Percentiles rank a stretch among this genome's conserved stretches.
These are phyloP conservation scores for Phytophthora vignae DNA, from an alignment of 352 stramenopile genomes.

Conservation along the genomic window DNA sequence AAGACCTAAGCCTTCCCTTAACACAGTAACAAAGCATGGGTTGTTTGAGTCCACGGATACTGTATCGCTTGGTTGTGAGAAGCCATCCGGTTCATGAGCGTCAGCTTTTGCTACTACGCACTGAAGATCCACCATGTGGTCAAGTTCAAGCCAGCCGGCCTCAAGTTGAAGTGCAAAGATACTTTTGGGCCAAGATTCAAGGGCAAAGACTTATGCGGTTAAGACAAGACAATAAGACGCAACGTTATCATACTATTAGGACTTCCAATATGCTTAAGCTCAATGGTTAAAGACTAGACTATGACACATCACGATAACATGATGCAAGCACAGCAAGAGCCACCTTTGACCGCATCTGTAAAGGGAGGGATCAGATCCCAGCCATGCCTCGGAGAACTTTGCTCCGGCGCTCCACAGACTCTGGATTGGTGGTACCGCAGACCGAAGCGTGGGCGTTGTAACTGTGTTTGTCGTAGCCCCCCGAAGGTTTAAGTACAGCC, in stretches of 20 bases:
- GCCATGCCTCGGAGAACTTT: neutral
- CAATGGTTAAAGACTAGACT: neutral
- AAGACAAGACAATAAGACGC: neutral
- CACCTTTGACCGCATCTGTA: neutral
- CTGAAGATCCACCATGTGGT: neutral
- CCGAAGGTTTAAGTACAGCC: neutral
- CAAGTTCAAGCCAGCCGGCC: neutral
- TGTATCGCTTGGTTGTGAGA: too few species aligned
- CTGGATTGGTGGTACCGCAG: neutral
- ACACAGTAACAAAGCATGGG: neutral
- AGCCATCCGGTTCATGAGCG: too few species aligned
- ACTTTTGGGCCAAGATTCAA: neutral
- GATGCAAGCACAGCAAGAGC: neutral
- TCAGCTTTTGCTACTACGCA: too few species aligned
- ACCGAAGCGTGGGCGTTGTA: neutral
- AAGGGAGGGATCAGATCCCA: neutral
- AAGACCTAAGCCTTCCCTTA: too few species aligned
- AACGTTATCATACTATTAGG: neutral
- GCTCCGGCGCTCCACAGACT: too few species aligned
- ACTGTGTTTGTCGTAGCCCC: too few species aligned
- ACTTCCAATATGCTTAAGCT: neutral
- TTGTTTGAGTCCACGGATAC: neutral
- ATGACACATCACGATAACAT: neutral
- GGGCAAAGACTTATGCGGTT: neutral
- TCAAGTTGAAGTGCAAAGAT: neutral